Percentiles rank a stretch among this genome's conserved stretches.
Conservation (phyloP, 2,329 filamentous ascomycete species). For the Laburnicola sp. region DNA sequence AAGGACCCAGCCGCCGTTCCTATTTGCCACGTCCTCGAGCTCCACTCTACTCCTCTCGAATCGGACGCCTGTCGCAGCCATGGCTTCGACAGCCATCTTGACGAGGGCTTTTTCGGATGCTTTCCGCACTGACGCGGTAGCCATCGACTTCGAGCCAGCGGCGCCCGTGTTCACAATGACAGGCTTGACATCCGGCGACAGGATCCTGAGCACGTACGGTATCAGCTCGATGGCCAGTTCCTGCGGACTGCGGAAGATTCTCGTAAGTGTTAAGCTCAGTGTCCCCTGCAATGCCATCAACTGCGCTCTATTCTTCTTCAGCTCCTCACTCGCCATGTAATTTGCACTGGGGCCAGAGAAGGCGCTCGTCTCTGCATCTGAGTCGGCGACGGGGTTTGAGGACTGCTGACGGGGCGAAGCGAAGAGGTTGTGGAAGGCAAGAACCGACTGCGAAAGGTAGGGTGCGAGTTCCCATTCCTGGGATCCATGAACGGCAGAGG, state of each 20-base stretch:
- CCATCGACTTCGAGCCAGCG: slow-evolving; percentile 45
- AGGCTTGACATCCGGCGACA: slow-evolving; percentile 88
- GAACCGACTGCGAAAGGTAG: slow-evolving; percentile 82
- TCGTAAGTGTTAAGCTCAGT: slow-evolving; percentile 70
- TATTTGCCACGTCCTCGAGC: slow-evolving; percentile 57
- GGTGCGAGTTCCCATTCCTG: slow-evolving; percentile 92
- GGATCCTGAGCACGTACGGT: slow-evolving; percentile 79
- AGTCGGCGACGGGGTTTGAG: slow-evolving; percentile 47
- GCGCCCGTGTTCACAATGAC: slow-evolving; percentile 72
- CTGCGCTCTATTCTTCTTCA: slow-evolving; percentile 75
- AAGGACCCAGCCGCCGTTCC: slow-evolving; percentile 73
- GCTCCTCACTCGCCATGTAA: slow-evolving; percentile 76
- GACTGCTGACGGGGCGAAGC: slow-evolving; percentile 61
- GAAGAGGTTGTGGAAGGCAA: slow-evolving; percentile 91
- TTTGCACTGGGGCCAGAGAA: slow-evolving; percentile 83
- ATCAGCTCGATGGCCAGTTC: slow-evolving; percentile 80
- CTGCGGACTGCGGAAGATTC: slow-evolving; percentile 77
- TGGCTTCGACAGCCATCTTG: slow-evolving; percentile 74
- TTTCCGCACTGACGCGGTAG: slow-evolving; percentile 82
- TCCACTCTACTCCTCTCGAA: slow-evolving; percentile 83
- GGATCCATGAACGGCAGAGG: slow-evolving; percentile 73
- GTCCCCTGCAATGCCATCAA: slow-evolving; percentile 73
- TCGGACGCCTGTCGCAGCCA: slow-evolving; percentile 78
- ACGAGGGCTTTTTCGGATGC: slow-evolving; percentile 83
- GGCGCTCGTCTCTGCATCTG: slow-evolving; percentile 58